Evolutionary conservation across 108 stramenopile species (phyloP).

Genomic region (Aurantiochytrium sp.): DNA sequence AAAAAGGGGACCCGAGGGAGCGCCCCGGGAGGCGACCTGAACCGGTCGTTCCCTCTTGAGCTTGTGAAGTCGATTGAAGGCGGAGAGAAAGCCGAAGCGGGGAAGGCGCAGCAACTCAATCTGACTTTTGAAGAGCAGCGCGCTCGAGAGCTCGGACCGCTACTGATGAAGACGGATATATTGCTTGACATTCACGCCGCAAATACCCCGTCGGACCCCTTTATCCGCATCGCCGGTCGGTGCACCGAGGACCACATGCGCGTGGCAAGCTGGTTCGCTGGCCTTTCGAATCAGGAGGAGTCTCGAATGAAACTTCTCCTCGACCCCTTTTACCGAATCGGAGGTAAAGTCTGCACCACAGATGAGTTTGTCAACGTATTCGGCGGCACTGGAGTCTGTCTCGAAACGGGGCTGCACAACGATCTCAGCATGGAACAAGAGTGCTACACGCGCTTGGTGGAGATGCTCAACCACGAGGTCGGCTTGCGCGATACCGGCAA

Average conservation of each 20-base stretch:
- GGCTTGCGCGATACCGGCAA: background rate
- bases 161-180: background rate
- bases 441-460: background rate
- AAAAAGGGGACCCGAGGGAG: background rate
- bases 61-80: background rate
- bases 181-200: background rate
- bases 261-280: background rate
- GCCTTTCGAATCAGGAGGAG: background rate
- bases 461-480: background rate
- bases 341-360: background rate
- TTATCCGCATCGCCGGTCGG: background rate
- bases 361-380: background rate
- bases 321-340: background rate
- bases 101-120: background rate
- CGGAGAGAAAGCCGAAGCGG: background rate
- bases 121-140: background rate
- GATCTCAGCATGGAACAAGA: background rate
- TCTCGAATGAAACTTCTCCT: background rate
- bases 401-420: background rate
- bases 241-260: background rate
- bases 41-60: background rate
- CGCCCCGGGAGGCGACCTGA: background rate
- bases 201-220: background rate
- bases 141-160: background rate
- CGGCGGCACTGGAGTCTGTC: background rate